Percentiles rank a stretch among this genome's conserved stretches.
Evolutionary conservation across 805 yeast species (phyloP).

Genomic region (Brettanomyces anomalus): DNA sequence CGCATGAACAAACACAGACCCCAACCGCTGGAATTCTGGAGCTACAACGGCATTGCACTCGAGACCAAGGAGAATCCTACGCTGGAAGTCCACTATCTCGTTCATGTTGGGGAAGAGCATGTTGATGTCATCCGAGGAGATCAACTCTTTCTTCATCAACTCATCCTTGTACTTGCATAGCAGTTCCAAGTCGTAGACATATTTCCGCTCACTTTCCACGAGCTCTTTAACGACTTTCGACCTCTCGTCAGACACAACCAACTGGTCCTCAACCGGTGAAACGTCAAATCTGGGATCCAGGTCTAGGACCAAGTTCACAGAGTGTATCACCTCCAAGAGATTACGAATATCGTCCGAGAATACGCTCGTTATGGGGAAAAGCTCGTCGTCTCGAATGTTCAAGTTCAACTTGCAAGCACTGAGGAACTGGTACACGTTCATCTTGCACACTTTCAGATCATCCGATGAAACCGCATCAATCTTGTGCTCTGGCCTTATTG

Average conservation of each 20-base stretch:
- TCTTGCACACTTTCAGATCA: slow-evolving; percentile 77
- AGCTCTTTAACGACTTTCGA: slow-evolving; percentile 79
- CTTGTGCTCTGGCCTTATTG: slow-evolving; percentile 41
- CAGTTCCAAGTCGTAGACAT: slow-evolving; percentile 82
- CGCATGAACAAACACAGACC: slow-evolving; percentile 80
- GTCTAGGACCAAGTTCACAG: slow-evolving; percentile 58
- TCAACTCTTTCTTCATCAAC: slow-evolving; percentile 51
- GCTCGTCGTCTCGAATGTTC: slow-evolving; percentile 65
- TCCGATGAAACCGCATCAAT: slow-evolving; percentile 62
- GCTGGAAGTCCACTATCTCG: slow-evolving; percentile 83
- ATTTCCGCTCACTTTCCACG: slow-evolving; percentile 84
- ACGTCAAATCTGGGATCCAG: slow-evolving; percentile 32
- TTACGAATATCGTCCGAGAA: slow-evolving; percentile 77
- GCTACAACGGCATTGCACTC: slow-evolving; percentile 72
- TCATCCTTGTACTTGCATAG: slow-evolving; percentile 61
- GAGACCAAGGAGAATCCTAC: slow-evolving; percentile 77
- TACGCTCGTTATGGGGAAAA: slow-evolving; percentile 86
- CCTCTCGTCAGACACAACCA: slow-evolving; percentile 41
- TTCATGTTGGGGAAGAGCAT: slow-evolving; percentile 76
- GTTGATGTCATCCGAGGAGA: slow-evolving; percentile 74
- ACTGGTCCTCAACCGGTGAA: slow-evolving; percentile 16
- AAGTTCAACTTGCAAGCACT: slow-evolving; percentile 75
- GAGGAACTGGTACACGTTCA: slow-evolving; percentile 82
- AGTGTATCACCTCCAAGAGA: slow-evolving; percentile 62
- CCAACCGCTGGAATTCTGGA: slow-evolving; percentile 59